phyloP scores from a whole-genome alignment of 2,329 filamentous ascomycete species.

The Cordyceps militaris region DNA sequence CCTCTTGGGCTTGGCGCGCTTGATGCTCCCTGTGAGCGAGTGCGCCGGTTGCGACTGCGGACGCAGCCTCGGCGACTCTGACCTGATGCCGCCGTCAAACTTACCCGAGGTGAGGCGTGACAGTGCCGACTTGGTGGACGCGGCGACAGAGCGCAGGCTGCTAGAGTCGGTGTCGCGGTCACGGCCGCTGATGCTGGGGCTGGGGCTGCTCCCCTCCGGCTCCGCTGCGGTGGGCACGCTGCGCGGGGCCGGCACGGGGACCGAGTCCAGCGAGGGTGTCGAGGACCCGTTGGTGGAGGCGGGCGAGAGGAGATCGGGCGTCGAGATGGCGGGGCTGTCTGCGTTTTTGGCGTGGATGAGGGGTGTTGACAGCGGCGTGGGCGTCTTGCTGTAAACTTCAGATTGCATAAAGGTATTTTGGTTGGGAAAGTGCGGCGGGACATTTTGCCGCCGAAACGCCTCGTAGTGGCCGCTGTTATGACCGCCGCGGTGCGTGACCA shows the following conservation, averaged over 20 bases:
- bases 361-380: slow-evolving; percentile 46
- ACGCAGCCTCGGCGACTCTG: slow-evolving; percentile 17
- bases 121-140: slow-evolving; percentile 48
- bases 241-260: slow-evolving; percentile 19
- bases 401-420: slow-evolving; percentile 71
- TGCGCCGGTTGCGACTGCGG: slow-evolving; percentile 14
- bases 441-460: slow-evolving; percentile 81
- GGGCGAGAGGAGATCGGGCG: slow-evolving; percentile 39
- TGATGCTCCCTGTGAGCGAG: slow-evolving; percentile 17
- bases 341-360: slow-evolving; percentile 31
- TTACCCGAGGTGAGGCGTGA: slow-evolving; percentile 40
- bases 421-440: slow-evolving; percentile 74
- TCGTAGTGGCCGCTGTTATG: slow-evolving; percentile 98
- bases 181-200: slow-evolving; percentile 21
- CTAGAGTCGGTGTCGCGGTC: slow-evolving; percentile 41
- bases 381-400: slow-evolving; percentile 61
- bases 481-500: slow-evolving; percentile 91
- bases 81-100: slow-evolving; percentile 18
- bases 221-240: slow-evolving; percentile 22
- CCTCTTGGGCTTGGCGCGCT: slow-evolving; percentile 40
- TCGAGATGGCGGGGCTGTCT: slow-evolving; percentile 39
- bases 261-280: slow-evolving; percentile 32
- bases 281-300: slow-evolving; percentile 29
- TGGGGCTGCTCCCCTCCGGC: slow-evolving; percentile 14
- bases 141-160: slow-evolving; percentile 50